phyloP scores from a whole-genome alignment of 1,284 basidiomycete genomes.

The Anthracocystis setariae region DNA sequence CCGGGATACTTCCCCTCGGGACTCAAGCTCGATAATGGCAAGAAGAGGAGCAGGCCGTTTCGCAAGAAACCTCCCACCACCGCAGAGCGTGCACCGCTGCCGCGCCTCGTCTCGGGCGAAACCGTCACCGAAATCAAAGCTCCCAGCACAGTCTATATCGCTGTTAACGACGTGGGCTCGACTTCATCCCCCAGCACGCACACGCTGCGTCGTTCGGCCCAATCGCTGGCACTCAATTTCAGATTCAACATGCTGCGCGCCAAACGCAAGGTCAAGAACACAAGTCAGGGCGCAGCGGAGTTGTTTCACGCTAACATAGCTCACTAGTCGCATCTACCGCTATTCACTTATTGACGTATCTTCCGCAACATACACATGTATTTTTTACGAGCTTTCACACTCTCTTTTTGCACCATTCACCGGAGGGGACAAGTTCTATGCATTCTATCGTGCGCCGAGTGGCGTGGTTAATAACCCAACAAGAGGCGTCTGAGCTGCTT shows the following conservation, averaged over 20 bases:
- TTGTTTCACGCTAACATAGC: too few relatives aligned
- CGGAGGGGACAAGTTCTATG: too few relatives aligned
- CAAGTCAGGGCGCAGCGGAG: conserved; percentile 9
- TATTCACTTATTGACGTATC: too few relatives aligned
- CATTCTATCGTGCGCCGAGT: not conserved
- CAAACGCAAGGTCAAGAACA: conserved; percentile 22
- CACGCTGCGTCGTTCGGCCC: conserved; percentile 25
- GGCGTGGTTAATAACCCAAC: conserved; percentile 39
- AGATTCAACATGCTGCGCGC: conserved; percentile 43
- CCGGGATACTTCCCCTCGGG: conserved; percentile 42
- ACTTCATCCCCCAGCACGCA: conserved; percentile 6
- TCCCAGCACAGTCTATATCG: not conserved
- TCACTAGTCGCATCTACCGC: too few relatives aligned
- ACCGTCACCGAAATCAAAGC: conserved; percentile 20
- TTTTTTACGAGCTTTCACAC: too few relatives aligned
- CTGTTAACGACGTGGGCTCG: not conserved
- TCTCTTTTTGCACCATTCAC: too few relatives aligned
- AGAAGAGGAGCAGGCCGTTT: conserved; percentile 6
- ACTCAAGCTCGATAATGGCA: conserved; percentile 11
- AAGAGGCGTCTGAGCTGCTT: conserved; percentile 23
- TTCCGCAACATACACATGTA: too few relatives aligned
- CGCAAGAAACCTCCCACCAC: conserved; percentile 39
- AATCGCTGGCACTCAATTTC: conserved; percentile 41
- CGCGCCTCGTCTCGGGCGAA: conserved; percentile 27
- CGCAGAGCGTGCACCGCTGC: conserved; percentile 13